A percentile compares a stretch with the other conserved stretches of the same genome.
Evolutionary conservation across 1,139 yeast species (phyloP).

Genomic region (Yamadazyma atmosphaerica): DNA sequence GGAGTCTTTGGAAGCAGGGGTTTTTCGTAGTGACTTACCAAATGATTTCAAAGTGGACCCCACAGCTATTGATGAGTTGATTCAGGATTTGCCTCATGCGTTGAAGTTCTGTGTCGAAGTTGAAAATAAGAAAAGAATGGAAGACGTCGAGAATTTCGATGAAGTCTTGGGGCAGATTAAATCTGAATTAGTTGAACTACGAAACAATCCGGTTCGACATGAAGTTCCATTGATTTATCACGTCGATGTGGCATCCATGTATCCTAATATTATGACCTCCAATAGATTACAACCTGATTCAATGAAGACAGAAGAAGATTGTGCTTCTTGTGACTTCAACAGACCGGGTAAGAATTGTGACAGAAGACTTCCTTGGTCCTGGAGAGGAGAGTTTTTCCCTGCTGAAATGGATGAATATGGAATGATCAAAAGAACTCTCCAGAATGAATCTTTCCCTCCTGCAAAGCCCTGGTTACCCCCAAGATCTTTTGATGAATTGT

Average conservation of each 20-base stretch:
- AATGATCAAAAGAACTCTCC: constrained; percentile 83
- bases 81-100: constrained; percentile 73
- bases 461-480: constrained; percentile 54
- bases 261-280: constrained; percentile 97
- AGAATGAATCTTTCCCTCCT: constrained; percentile 75
- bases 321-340: constrained; percentile 97
- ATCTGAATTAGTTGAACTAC: constrained; percentile 54
- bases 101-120: constrained; percentile 81
- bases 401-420: constrained; percentile 89
- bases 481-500: constrained; percentile 70
- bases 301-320: constrained; percentile 91
- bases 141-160: constrained; percentile 77
- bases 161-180: constrained; percentile 66
- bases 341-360: constrained; percentile 95
- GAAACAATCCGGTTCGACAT: constrained; percentile 58
- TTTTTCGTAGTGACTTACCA: constrained; percentile 85
- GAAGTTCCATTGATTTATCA: constrained; percentile 92
- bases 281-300: constrained; percentile 98
- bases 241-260: constrained; percentile 99
- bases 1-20: constrained; percentile 97
- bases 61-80: constrained; percentile 75
- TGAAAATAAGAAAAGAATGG: constrained; percentile 70
- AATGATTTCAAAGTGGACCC: constrained; percentile 79
- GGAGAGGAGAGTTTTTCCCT: constrained; percentile 97
- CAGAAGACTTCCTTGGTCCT: constrained; percentile 89